phyloP scores from a whole-genome alignment of 306 rosid species.

The Medicago ruthenica region DNA sequence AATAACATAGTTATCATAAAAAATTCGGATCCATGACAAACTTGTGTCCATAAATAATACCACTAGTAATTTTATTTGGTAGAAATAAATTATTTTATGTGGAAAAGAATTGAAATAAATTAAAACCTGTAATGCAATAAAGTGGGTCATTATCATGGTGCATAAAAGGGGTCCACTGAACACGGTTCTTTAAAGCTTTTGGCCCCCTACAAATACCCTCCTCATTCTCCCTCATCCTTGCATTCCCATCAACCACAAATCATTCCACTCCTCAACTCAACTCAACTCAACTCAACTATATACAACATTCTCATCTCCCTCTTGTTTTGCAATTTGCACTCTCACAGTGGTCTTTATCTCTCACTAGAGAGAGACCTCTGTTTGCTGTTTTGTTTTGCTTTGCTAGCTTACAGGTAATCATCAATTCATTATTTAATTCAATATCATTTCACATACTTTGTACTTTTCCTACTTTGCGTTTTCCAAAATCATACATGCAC shows the following conservation, averaged over 20 bases:
- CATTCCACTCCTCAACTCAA: slow-evolving; percentile 16
- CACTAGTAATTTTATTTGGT: neutral
- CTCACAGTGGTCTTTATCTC: slow-evolving; percentile 52
- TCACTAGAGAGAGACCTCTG: slow-evolving; percentile 54
- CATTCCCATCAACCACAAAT: slow-evolving; percentile 59
- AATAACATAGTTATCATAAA: neutral
- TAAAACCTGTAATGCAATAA: slow-evolving; percentile 35
- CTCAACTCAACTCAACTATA: too few relatives aligned
- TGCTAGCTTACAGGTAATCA: slow-evolving; percentile 51
- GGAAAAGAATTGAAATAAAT: neutral
- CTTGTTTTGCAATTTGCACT: slow-evolving; percentile 45
- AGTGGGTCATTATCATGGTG: slow-evolving; percentile 50
- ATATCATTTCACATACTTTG: slow-evolving; percentile 25
- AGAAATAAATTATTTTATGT: neutral
- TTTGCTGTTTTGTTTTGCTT: slow-evolving; percentile 41
- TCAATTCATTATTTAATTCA: neutral
- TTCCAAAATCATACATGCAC: slow-evolving; percentile 38
- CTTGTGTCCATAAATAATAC: slow-evolving; percentile 21
- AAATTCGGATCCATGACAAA: neutral
- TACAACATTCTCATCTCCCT: neutral
- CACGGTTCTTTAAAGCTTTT: slow-evolving; percentile 63
- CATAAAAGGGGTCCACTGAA: slow-evolving; percentile 70
- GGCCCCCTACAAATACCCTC: slow-evolving; percentile 74
- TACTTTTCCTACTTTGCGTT: slow-evolving; percentile 16
- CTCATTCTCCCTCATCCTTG: slow-evolving; percentile 40